These are phyloP conservation scores for Boletus sensibilis DNA, from an alignment of 768 basidiomycete genomes.

Conservation along the genomic window DNA sequence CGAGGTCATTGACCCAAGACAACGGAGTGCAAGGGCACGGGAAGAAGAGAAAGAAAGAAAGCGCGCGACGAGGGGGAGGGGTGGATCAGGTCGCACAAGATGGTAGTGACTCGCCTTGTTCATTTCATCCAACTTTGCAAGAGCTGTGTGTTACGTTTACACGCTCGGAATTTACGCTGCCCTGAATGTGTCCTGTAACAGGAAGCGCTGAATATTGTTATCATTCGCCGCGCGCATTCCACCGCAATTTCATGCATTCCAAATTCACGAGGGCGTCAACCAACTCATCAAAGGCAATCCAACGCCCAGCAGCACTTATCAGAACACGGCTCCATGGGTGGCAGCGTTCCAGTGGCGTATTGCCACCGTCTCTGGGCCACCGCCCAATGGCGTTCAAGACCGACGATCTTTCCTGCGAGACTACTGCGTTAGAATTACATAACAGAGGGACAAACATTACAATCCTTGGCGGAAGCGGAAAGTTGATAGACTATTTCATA, in stretches of 20 bases:
- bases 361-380: background rate
- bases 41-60: conserved; percentile 78
- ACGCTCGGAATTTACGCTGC: background rate
- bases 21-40: conserved; percentile 66
- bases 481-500: background rate
- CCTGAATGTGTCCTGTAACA: background rate
- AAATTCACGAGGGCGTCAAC: background rate
- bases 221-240: background rate
- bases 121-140: background rate
- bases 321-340: background rate
- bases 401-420: background rate
- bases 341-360: background rate
- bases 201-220: background rate
- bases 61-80: conserved; percentile 28
- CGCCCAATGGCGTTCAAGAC: background rate
- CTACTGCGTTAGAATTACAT: background rate
- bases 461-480: background rate
- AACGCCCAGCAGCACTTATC: background rate
- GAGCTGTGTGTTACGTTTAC: background rate
- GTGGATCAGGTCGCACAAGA: conserved; percentile 20
- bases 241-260: background rate
- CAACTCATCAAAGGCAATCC: background rate
- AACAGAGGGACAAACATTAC: background rate
- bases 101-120: conserved; percentile 20
- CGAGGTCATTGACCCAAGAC: conserved; percentile 85